A percentile compares a stretch with the other conserved stretches of the same genome.
Conservation (phyloP, 345 rosid genomes). For the Trapa incisa region DNA sequence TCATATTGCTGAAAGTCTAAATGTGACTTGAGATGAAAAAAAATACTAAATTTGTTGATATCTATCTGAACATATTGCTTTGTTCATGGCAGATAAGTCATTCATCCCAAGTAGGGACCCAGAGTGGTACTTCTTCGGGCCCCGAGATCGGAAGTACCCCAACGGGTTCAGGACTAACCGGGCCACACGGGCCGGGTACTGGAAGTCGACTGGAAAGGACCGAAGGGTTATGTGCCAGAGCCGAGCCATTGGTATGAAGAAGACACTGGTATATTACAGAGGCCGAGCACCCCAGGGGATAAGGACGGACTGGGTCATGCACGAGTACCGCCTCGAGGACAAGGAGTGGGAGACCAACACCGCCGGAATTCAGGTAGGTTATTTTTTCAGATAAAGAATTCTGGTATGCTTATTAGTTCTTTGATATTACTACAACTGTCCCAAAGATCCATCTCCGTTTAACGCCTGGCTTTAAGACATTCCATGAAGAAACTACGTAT, state of each 20-base stretch:
- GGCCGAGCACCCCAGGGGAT: conserved; percentile 96
- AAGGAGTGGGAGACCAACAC: conserved; percentile 53
- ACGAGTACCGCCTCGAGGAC: conserved; percentile 87
- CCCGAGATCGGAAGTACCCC: conserved; percentile 82
- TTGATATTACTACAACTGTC: no score
- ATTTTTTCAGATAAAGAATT: no score
- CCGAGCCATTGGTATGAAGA: conserved; percentile 88
- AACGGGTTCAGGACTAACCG: conserved; percentile 89
- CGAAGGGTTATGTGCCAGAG: conserved; percentile 53
- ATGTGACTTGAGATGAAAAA: no score
- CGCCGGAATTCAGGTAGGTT: conserved; percentile 61
- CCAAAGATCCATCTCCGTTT: no score
- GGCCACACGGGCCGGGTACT: conserved; percentile 82
- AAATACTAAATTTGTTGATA: no score
- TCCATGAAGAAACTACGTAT: no score
- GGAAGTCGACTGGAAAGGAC: conserved; percentile 94
- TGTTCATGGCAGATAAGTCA: conserved; percentile 48
- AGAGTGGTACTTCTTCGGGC: conserved; percentile 97
- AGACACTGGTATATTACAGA: conserved; percentile 78
- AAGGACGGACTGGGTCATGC: conserved; percentile 95
- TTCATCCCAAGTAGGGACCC: conserved; percentile 82
- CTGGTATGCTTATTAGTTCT: no score
- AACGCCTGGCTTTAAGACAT: no score
- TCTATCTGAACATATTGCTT: no score
- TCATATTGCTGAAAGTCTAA: no score